These are phyloP conservation scores for Populus simonii DNA, from an alignment of 345 rosid genomes.

Conservation along the genomic window DNA sequence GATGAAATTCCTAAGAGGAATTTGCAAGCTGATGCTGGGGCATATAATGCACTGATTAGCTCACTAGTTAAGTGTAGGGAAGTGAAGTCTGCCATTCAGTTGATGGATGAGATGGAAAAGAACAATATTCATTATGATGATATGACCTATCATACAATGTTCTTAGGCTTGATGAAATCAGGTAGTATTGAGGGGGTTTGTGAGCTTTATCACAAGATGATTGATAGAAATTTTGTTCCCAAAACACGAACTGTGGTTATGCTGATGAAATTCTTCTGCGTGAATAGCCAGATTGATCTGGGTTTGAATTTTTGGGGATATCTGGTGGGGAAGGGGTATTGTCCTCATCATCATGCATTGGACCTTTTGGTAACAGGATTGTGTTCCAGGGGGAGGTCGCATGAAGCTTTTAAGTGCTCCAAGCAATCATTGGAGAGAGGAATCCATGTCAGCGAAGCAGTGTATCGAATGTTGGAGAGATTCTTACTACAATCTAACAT, in stretches of 20 bases:
- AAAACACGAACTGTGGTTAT: constrained; percentile 67
- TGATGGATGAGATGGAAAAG: constrained; percentile 78
- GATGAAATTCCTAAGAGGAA: constrained; percentile 54
- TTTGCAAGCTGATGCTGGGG: constrained; percentile 54
- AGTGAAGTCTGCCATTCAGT: constrained; percentile 44
- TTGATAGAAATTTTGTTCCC: constrained; percentile 52
- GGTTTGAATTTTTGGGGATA: constrained; percentile 65
- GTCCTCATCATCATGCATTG: constrained; percentile 78
- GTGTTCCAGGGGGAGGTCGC: constrained; percentile 53
- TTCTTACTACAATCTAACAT: constrained; percentile 35
- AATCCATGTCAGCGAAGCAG: constrained; percentile 52
- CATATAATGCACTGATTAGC: constrained; percentile 77
- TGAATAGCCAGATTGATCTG: constrained; percentile 47
- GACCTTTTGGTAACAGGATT: constrained; percentile 69
- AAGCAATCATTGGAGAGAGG: constrained; percentile 68
- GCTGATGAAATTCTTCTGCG: constrained; percentile 77
- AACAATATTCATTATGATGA: constrained; percentile 49
- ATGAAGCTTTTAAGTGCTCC: constrained; percentile 69
- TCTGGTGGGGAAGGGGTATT: constrained; percentile 58
- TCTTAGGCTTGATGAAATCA: constrained; percentile 62
- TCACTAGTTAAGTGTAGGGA: constrained; percentile 47
- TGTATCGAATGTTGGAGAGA: constrained; percentile 53
- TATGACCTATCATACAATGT: constrained; percentile 66
- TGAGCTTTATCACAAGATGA: constrained; percentile 56
- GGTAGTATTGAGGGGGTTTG: constrained; percentile 48